Base-by-base conservation (phyloP, 176 grass and related monocot genomes). In the Aegilops umbellulata region DNA sequence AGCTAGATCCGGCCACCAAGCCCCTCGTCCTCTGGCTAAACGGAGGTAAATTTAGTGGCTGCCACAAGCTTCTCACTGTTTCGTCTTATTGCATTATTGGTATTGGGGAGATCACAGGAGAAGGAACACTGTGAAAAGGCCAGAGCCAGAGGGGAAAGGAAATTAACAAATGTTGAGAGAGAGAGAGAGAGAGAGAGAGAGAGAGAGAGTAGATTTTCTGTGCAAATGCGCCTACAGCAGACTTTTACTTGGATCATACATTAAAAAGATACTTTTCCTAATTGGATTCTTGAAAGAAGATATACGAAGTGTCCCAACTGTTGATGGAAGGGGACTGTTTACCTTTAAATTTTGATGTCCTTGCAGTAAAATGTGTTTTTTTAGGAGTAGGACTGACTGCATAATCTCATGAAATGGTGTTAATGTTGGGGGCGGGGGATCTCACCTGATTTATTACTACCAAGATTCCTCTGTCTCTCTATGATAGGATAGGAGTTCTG, bases 11-110 rank as follows among this genome's bases (percentile, higher is more conserved):
- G n/a, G 77, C 88, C 13, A 80, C 93, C 47, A 98, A 95, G 81
- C 93, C 96, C 42, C 96, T 98, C 11, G 91, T 98, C 74, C 96
- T 98, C 89, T 98, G 95, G 96, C 83, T 98, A 61, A 98, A 98
- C 62, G 96, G 96, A 98, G 96, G 95, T 98, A 91, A 85, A 34
- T 17, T 61, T 24, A 0, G 26, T 55, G 46, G 62, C 74, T 66
- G 36, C 39, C 22, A 2, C 6, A 86, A 26, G 7, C 4, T 0
- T 5, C 10, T 10, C 25, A 14, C 65, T 69, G 65, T 63, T 76
- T 38, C 82, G 17, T 82, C 63, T 19, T n/a, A 25, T 8, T 83
- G 74, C 80, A 83, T 90, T 87, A 74, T 68, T 81, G 72, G 72
- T 49, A 29, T 19, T 60, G 60, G 44, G 76, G 34, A 60, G 44